A percentile compares a stretch with the other conserved stretches of the same genome.
Evolutionary conservation across 345 rosid genomes (phyloP).

Genomic region (Alliaria petiolata): DNA sequence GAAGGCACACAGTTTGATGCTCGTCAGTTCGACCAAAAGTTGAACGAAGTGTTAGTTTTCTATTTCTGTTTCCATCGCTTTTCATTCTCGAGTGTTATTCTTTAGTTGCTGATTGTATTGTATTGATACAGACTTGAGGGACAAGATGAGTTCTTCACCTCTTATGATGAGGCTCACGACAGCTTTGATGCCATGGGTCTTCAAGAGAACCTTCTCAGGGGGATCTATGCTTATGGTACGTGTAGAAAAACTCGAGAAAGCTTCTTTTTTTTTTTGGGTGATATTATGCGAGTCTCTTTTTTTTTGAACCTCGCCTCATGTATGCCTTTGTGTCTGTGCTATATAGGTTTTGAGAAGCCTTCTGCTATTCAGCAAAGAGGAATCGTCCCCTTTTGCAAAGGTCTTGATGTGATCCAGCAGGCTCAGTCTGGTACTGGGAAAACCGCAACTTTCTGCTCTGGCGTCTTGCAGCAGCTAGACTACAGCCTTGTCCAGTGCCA

Average conservation of each 20-base stretch:
- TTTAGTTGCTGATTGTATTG: background rate
- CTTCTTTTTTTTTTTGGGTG: background rate
- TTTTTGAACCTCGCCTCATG: background rate
- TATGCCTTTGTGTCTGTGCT: background rate
- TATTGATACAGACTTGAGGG: constrained; percentile 44
- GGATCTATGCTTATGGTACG: constrained; percentile 78
- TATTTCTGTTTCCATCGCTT: background rate
- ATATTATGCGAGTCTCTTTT: background rate
- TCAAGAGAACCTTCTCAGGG: constrained; percentile 81
- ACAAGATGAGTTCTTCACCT: constrained; percentile 65
- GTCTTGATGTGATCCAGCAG: constrained; percentile 77
- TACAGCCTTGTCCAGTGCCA: constrained; percentile 60
- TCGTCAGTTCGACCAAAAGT: constrained; percentile 58
- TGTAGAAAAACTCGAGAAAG: background rate
- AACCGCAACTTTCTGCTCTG: constrained; percentile 79
- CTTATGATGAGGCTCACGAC: constrained; percentile 70
- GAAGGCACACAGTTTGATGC: constrained; percentile 75
- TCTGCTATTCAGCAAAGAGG: constrained; percentile 89
- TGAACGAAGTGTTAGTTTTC: constrained; percentile 58
- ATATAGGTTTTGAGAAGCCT: constrained; percentile 72
- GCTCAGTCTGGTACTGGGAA: constrained; percentile 84
- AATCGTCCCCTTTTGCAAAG: constrained; percentile 72
- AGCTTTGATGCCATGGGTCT: constrained; percentile 75
- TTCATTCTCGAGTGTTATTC: background rate
- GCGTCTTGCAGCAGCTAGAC: constrained; percentile 73